phyloP scores from a whole-genome alignment of 176 grass and related monocot species.

The Cocos nucifera region DNA sequence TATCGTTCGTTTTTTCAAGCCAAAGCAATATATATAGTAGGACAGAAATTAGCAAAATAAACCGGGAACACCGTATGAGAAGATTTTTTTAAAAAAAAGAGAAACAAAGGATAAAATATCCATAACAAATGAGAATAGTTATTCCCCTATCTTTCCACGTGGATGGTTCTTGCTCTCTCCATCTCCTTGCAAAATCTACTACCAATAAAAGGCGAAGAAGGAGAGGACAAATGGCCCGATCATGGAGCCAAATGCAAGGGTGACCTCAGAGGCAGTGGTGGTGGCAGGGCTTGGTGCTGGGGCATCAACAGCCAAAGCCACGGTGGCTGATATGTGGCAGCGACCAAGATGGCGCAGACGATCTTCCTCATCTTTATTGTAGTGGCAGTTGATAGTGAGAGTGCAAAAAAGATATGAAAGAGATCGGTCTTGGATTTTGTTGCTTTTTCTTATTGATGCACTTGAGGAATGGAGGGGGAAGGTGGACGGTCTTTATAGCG shows the following conservation, averaged over 20 bases:
- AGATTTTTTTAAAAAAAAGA: too few relatives aligned
- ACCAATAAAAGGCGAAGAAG: slow-evolving; percentile 68
- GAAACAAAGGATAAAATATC: not conserved
- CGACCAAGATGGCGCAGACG: slow-evolving; percentile 55
- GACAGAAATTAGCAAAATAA: too few relatives aligned
- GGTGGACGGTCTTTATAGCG: too few relatives aligned
- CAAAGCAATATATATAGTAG: too few relatives aligned
- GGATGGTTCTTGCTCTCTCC: not conserved
- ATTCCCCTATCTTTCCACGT: too few relatives aligned
- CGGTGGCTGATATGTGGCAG: slow-evolving; percentile 29
- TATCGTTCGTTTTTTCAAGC: too few relatives aligned
- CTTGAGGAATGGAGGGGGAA: too few relatives aligned
- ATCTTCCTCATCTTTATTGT: slow-evolving; percentile 97
- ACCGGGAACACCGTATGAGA: not conserved
- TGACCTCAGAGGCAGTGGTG: slow-evolving; percentile 34
- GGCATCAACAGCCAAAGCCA: slow-evolving; percentile 39
- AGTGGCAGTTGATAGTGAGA: not conserved
- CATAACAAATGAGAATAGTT: too few relatives aligned
- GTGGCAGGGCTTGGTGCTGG: slow-evolving; percentile 61
- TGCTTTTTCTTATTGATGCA: too few relatives aligned
- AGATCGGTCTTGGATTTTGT: too few relatives aligned
- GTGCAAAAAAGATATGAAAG: too few relatives aligned
- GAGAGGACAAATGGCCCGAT: slow-evolving; percentile 57
- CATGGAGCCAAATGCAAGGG: slow-evolving; percentile 37
- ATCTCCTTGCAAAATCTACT: slow-evolving; percentile 23